Evolutionary conservation across 345 rosid genomes (phyloP), one percentile per base, ranked within the genome.

Genomic region (Populus ilicifolia): DNA sequence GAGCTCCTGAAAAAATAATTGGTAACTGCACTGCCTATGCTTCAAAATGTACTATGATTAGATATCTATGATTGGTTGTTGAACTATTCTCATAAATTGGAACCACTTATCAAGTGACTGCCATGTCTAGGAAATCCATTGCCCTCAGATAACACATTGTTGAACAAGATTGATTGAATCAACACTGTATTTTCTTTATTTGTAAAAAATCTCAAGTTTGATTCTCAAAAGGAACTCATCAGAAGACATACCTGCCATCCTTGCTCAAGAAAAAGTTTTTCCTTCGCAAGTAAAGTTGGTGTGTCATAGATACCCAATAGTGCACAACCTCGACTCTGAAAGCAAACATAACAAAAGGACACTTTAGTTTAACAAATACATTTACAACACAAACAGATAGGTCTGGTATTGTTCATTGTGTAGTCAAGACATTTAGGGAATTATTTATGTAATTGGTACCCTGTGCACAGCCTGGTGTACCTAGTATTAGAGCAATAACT

Each of bases 261-360:
- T 72, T 85, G 92, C 70, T 92, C 95, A 82, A 89, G 86, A 86
- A 96, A 96, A 77, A 93, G 87, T 74, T 84, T 87, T 83, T 93
- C 95, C 86, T 96, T 96, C 43, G 94, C 94, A 75, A 75, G 85
- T 80, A 93, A 80, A 82, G 98, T 96, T 71, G 99, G 97, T 68
- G 98, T 84, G 75, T 90, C 93, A 78, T 90, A 79, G 67, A 96
- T 90, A 73, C 99, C 92, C 83, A 92, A 78, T 79, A 96, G 91
- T 68, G 86, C 96, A 89, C 99, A 93, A 54, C 98, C 97, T 78
- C 97, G 94, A 84, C 98, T 93, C 99, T 96, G 90, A 84, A 85
- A 75, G 79, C 75, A 77, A 54, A 61, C 8, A 64, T 8, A 72
- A 41, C 36, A 39, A 29, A 67, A 70, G 72, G 56, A 8, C 72